A percentile compares a stretch with the other conserved stretches of the same genome.
phyloP scores from a whole-genome alignment of 208 protist genomes.

The Ichthyophonus hoferi region DNA sequence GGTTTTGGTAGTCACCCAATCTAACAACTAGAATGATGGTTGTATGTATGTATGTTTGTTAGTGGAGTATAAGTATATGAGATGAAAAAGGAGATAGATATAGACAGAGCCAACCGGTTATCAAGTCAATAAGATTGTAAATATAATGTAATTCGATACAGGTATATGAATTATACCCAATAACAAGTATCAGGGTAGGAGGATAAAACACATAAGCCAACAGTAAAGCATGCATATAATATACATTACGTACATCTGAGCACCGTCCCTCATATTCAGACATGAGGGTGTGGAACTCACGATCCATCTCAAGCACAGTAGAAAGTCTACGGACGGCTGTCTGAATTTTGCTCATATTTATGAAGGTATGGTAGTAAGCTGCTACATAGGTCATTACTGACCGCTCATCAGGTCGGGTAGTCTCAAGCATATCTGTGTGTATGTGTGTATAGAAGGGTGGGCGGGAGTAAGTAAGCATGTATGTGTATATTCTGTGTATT shows the following conservation, averaged over 20 bases:
- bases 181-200: not conserved
- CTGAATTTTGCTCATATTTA: slow-evolving; percentile 39
- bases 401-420: slow-evolving; percentile 43
- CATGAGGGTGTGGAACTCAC: slow-evolving; percentile 39
- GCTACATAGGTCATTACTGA: slow-evolving; percentile 75
- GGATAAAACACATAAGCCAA: not conserved
- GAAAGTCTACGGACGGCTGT: slow-evolving; percentile 29
- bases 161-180: not conserved
- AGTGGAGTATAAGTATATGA: no score
- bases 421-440: slow-evolving; percentile 20
- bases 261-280: slow-evolving; percentile 48
- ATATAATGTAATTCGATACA: not conserved
- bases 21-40: not conserved
- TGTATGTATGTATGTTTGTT: not conserved
- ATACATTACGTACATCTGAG: slow-evolving; percentile 43
- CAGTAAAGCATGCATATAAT: not conserved
- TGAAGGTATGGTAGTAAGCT: slow-evolving; percentile 58
- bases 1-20: slow-evolving; percentile 36
- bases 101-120: no score
- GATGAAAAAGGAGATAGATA: no score
- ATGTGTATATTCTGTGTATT: no score
- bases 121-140: no score
- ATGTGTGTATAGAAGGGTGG: not conserved
- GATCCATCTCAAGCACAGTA: slow-evolving; percentile 30
- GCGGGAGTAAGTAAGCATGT: not conserved